Percentiles rank a stretch among this genome's conserved stretches.
These are phyloP conservation scores for Bathelium albidoporum DNA, from an alignment of 495 filamentous ascomycete genomes.

Conservation along the genomic window DNA sequence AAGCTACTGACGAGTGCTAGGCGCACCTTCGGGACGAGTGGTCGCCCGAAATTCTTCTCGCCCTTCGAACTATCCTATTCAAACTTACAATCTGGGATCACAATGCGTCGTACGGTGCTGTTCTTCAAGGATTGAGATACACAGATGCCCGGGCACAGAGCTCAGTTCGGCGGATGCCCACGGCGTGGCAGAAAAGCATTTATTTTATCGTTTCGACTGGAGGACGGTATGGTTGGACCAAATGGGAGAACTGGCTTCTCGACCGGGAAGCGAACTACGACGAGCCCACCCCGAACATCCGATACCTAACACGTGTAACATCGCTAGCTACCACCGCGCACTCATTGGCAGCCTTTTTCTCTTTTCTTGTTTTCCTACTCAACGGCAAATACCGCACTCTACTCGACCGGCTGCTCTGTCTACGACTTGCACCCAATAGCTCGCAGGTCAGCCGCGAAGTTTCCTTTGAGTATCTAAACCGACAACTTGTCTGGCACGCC, in stretches of 20 bases:
- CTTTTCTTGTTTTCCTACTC: slow-evolving; percentile 80
- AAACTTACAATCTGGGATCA: slow-evolving; percentile 96
- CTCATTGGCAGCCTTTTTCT: slow-evolving; percentile 66
- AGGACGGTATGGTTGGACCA: slow-evolving; percentile 78
- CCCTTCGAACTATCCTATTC: slow-evolving; percentile 71
- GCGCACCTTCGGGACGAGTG: slow-evolving; percentile 64
- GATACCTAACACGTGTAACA: slow-evolving; percentile 55
- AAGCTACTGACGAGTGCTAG: slow-evolving; percentile 23
- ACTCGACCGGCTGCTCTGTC: slow-evolving; percentile 72
- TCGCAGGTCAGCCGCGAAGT: slow-evolving; percentile 80
- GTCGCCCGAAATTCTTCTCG: slow-evolving; percentile 72
- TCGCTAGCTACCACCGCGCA: slow-evolving; percentile 59
- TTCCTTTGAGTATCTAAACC: slow-evolving; percentile 93
- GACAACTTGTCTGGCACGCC: slow-evolving; percentile 96
- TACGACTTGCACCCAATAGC: slow-evolving; percentile 74
- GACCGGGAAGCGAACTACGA: slow-evolving; percentile 61
- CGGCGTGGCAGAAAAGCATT: slow-evolving; percentile 66
- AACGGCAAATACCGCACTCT: slow-evolving; percentile 88
- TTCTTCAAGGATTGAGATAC: slow-evolving; percentile 81
- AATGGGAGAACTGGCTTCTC: slow-evolving; percentile 82
- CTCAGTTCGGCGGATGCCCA: slow-evolving; percentile 49
- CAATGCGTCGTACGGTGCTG: slow-evolving; percentile 86
- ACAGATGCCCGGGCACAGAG: slow-evolving; percentile 65
- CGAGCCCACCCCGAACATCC: slow-evolving; percentile 43
- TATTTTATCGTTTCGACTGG: slow-evolving; percentile 82